phyloP scores from a whole-genome alignment of 257 asterid species.

The Solanum habrochaites region DNA sequence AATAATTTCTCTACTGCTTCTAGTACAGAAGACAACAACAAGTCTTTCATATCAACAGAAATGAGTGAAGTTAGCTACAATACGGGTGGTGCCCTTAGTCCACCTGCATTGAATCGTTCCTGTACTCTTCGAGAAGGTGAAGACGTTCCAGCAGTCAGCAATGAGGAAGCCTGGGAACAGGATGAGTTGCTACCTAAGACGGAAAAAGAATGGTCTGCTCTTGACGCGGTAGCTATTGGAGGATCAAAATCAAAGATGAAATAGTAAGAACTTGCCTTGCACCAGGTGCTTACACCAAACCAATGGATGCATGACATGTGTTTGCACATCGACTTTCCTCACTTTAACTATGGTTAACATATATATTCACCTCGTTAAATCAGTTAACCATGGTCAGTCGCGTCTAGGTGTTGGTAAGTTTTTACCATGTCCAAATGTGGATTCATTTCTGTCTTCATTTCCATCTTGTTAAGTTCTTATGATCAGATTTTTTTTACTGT shows the following conservation, averaged over 20 bases:
- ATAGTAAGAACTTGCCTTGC: background rate
- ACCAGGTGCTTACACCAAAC: background rate
- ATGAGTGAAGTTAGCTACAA: background rate
- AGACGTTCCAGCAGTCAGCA: background rate
- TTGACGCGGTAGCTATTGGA: constrained; percentile 20
- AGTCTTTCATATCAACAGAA: background rate
- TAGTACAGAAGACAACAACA: background rate
- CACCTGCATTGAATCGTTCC: background rate
- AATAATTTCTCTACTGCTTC: constrained; percentile 10
- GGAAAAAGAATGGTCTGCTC: constrained; percentile 18
- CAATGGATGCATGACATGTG: background rate
- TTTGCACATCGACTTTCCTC: background rate
- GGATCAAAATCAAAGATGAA: constrained; percentile 7
- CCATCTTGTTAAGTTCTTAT: background rate
- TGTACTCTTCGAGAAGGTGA: constrained; percentile 8
- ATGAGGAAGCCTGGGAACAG: constrained; percentile 4
- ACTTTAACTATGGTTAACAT: background rate
- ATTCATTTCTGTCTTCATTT: background rate
- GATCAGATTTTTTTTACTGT: background rate
- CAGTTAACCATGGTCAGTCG: background rate
- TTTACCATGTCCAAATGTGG: background rate
- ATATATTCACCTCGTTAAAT: background rate
- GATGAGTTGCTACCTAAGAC: constrained; percentile 6
- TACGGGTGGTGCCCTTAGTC: background rate
- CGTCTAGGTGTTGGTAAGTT: background rate